A percentile compares a stretch with the other conserved stretches of the same genome.
These are phyloP conservation scores for Cryoendolithus antarcticus DNA, from an alignment of 2,329 filamentous ascomycete species.

Conservation along the genomic window DNA sequence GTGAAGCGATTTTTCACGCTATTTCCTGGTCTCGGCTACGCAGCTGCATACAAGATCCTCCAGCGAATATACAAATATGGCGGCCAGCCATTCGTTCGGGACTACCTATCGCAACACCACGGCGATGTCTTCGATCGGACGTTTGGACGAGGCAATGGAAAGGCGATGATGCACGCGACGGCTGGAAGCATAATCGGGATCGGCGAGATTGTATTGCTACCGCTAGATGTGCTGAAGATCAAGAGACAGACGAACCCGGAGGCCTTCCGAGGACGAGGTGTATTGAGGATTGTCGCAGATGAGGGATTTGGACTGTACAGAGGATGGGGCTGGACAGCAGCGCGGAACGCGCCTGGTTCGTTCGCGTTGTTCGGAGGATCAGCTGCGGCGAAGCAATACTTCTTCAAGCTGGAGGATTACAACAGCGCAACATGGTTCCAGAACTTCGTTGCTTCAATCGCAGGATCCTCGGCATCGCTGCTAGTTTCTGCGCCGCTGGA, in stretches of 20 bases:
- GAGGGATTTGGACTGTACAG: conserved; percentile 94
- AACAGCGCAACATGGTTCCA: conserved; percentile 89
- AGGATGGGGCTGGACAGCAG: conserved; percentile 95
- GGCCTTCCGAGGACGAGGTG: conserved; percentile 85
- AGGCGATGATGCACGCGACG: conserved; percentile 95
- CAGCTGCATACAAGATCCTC: conserved; percentile 93
- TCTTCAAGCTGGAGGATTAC: conserved; percentile 84
- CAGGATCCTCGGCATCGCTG: conserved; percentile 87
- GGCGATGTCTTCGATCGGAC: conserved; percentile 71
- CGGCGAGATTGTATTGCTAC: conserved; percentile 88
- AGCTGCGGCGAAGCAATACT: conserved; percentile 92
- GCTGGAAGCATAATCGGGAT: conserved; percentile 93
- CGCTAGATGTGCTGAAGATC: conserved; percentile 96
- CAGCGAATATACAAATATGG: conserved; percentile 99
- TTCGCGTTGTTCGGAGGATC: conserved; percentile 98
- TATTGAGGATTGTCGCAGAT: conserved; percentile 79
- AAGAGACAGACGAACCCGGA: conserved; percentile 99
- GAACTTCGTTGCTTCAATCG: conserved; percentile 95
- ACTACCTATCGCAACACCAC: conserved; percentile 73
- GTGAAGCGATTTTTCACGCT: conserved; percentile 81
- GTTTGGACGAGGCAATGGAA: conserved; percentile 94
- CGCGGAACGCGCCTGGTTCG: conserved; percentile 89
- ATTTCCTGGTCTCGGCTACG: conserved; percentile 94
- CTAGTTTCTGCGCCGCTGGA: conserved; percentile 92
- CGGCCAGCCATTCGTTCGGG: conserved; percentile 86